phyloP scores from a whole-genome alignment of 345 rosid species.

The Eucalyptus pauciflora region DNA sequence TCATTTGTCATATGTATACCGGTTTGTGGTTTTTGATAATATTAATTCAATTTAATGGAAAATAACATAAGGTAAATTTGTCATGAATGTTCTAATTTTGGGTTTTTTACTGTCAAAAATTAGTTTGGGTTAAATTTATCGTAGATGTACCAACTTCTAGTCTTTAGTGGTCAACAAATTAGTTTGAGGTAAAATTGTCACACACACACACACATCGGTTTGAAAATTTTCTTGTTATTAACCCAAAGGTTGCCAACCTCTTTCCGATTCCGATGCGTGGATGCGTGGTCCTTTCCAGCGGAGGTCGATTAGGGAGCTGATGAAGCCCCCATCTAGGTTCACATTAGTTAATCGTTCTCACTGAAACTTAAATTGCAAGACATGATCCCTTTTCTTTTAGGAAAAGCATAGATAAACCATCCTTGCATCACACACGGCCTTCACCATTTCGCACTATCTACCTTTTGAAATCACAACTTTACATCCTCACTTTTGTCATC shows the following conservation, averaged over 20 bases:
- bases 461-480: not conserved
- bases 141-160: accelerated
- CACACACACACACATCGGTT: too few species aligned
- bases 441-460: not conserved
- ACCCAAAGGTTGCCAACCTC: not conserved
- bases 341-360: not conserved
- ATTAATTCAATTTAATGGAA: too few species aligned
- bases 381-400: not conserved
- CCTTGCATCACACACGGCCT: not conserved
- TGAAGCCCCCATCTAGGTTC: not conserved
- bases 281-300: not conserved
- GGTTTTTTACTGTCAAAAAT: accelerated
- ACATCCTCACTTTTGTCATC: not conserved
- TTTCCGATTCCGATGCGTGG: too few species aligned
- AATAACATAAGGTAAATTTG: accelerated
- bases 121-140: accelerated
- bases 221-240: not conserved
- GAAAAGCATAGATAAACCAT: not conserved
- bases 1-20: not conserved
- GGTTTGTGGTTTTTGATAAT: accelerated
- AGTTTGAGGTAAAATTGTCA: too few species aligned
- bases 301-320: not conserved
- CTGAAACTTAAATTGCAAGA: not conserved
- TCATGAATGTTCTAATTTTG: too few species aligned
- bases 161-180: too few species aligned